Base-by-base conservation (phyloP, 352 stramenopile genomes). In the Thraustotheca clavata region DNA sequence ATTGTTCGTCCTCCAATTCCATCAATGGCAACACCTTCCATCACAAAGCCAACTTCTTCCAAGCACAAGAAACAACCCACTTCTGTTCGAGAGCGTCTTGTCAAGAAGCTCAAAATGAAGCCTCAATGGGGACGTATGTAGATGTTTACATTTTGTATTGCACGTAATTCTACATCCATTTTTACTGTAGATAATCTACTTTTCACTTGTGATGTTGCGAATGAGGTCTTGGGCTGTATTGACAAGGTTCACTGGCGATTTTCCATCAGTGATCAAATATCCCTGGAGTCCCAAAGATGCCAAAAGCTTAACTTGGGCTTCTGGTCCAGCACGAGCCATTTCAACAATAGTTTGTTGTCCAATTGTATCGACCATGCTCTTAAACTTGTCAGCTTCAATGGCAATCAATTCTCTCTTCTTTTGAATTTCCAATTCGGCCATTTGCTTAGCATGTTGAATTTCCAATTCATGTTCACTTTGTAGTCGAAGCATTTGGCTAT, bases 181-280 rank as follows among this genome's bases (percentile, higher is more conserved):
- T 9, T 52, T 9, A 18, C 11, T 8, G 3, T 50, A 29, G 33
- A 14, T 26, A 11, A 24, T 14, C 43, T 20, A 24, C 43, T 24
- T 6, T 29, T 11, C 11, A 18, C 9, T 76, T 22, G 81, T 74
- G 70, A 89, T 89, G 46, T 79, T 79, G 57, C 76, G 82, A 59
- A 89, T 88, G 68, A 89, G 76, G 11, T 78, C 77, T 49, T 89
- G 79, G 12, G 80, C 83, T 3, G 82, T 88, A 62, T 76, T 80
- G 49, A 91, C 60, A 49, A 89, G 69, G 62, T 91, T 89, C 50
- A 91, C 77, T 22, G 82, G 82, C 20, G 76, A 88, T 72, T 89
- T 91, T 62, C 82, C 82, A 65, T 91, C 82, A 31, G 82, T 91
- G 69, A 91, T 88, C 52, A 91, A 72, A 68, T 89, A 89, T 38